Evolutionary conservation across 2,329 filamentous ascomycete species (phyloP), one percentile per base, ranked within the genome.

Genomic region (Aspergillus brunneoviolaceus): DNA sequence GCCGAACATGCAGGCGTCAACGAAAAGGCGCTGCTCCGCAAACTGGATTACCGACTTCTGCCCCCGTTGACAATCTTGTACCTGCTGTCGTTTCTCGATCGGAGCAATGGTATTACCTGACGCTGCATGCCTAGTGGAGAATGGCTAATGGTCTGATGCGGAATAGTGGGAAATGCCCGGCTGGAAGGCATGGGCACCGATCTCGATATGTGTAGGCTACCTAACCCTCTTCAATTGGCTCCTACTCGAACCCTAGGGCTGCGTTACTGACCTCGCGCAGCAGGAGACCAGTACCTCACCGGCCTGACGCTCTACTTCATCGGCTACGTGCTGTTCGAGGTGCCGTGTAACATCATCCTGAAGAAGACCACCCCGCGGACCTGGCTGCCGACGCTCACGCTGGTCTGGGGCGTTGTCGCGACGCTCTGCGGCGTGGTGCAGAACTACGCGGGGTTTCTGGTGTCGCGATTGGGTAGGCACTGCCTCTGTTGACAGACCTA

Each of bases 371-470:
- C 72, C 0, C 76, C 76, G 0, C 72, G 72, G 4, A 68, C 73
- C 23, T 78, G 75, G 74, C 67, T 77, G 1, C 74, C 77, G 0
- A 77, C 75, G 0, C 65, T 77, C 14, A 82, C 80, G 56, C 68
- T 83, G 14, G 45, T 70, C 33, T 84, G 82, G 77, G 82, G 82
- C 2, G 72, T 83, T 29, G 76, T 84, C 54, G 79, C 80, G n/a
- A 78, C 82, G 16, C 74, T 81, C 49, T 74, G 81, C 23, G 83
- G 81, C 35, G 74, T 81, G 16, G 75, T 80, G 2, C 71, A 77
- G 9, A 84, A 77, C 33, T 83, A 82, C 60, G 71, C 74, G 1
- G 81, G 81, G 1, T 76, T 83, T 49, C 68, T 84, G 11, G 74
- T 76, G 25, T 80, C 78, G 14, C 74, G 83, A 25, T 79, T 84